Evolutionary conservation across 495 filamentous ascomycete genomes (phyloP).

Genomic region (Amniculicola lignicola): DNA sequence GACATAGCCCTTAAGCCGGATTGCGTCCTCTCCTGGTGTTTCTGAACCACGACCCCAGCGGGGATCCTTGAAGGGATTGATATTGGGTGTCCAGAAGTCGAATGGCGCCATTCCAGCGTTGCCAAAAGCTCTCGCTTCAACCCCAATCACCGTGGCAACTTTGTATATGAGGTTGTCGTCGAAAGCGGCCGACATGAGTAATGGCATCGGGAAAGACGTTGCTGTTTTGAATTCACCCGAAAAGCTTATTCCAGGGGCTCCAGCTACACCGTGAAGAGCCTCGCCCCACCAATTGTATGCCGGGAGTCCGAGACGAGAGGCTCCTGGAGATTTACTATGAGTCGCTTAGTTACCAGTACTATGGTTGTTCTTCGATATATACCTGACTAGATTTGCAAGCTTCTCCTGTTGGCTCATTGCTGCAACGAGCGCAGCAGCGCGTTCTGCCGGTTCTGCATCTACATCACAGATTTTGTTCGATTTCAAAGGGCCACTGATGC

Average conservation of each 20-base stretch:
- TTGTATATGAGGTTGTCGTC: constrained; percentile 47
- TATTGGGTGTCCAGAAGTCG: constrained; percentile 37
- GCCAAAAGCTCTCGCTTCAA: constrained; percentile 33
- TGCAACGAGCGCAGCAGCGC: constrained; percentile 15
- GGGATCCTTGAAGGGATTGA: constrained; percentile 43
- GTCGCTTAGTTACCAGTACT: not conserved
- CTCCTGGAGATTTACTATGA: constrained; percentile 38
- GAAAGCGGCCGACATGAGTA: constrained; percentile 47
- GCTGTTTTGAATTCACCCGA: constrained; percentile 43
- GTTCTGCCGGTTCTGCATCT: constrained; percentile 3
- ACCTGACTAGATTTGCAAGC: constrained; percentile 27
- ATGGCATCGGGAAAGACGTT: constrained; percentile 50
- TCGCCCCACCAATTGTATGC: constrained; percentile 55
- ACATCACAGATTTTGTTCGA: constrained; percentile 16
- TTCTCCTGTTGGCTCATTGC: constrained; percentile 15
- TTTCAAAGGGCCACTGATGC: constrained; percentile 4
- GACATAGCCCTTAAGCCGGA: constrained; percentile 6
- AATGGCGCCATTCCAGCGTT: constrained; percentile 31
- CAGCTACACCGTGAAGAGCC: constrained; percentile 46
- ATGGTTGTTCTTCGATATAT: not conserved
- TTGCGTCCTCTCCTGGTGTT: constrained; percentile 35
- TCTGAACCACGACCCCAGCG: constrained; percentile 42
- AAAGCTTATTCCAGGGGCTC: constrained; percentile 33
- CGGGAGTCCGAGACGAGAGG: constrained; percentile 43
- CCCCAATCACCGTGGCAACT: constrained; percentile 40